phyloP scores from a whole-genome alignment of 2,329 filamentous ascomycete species.

The Fusarium robinianum region DNA sequence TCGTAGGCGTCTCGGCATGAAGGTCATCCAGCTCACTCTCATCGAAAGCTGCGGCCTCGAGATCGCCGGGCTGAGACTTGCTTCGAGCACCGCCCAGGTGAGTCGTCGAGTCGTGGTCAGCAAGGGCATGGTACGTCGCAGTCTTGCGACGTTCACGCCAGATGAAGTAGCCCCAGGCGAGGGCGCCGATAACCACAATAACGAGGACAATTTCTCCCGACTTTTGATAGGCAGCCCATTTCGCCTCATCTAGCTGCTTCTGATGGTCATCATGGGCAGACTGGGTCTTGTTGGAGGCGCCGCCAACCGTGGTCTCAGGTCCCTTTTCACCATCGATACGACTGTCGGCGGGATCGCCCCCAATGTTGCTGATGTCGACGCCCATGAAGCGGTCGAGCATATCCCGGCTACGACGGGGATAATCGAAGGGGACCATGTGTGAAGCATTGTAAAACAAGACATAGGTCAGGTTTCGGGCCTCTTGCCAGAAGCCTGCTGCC shows the following conservation, averaged over 20 bases:
- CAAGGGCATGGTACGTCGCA: conserved; percentile 58
- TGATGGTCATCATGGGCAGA: conserved; percentile 58
- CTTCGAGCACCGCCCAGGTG: conserved; percentile 53
- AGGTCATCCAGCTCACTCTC: conserved; percentile 68
- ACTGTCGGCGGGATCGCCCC: conserved; percentile 77
- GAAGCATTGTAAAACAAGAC: conserved; percentile 93
- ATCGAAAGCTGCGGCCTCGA: conserved; percentile 68
- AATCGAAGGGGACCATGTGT: conserved; percentile 98
- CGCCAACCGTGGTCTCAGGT: conserved; percentile 75
- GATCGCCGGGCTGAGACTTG: conserved; percentile 53
- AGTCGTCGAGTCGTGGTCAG: conserved; percentile 44
- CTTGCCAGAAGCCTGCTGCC: conserved; percentile 87
- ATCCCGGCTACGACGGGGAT: conserved; percentile 81
- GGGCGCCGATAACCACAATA: conserved; percentile 75
- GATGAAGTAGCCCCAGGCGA: conserved; percentile 73
- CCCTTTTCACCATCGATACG: conserved; percentile 85
- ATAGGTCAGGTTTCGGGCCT: conserved; percentile 93
- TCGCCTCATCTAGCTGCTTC: conserved; percentile 76
- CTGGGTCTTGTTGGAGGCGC: conserved; percentile 63
- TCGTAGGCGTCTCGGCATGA: conserved; percentile 54
- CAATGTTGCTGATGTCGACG: conserved; percentile 88
- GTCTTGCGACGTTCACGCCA: conserved; percentile 65
- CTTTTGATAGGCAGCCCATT: conserved; percentile 86
- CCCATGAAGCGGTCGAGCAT: conserved; percentile 98
- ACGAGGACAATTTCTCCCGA: conserved; percentile 85